Conservation (phyloP, 2,329 filamentous ascomycete genomes). For the Emericellopsis cladophorae region DNA sequence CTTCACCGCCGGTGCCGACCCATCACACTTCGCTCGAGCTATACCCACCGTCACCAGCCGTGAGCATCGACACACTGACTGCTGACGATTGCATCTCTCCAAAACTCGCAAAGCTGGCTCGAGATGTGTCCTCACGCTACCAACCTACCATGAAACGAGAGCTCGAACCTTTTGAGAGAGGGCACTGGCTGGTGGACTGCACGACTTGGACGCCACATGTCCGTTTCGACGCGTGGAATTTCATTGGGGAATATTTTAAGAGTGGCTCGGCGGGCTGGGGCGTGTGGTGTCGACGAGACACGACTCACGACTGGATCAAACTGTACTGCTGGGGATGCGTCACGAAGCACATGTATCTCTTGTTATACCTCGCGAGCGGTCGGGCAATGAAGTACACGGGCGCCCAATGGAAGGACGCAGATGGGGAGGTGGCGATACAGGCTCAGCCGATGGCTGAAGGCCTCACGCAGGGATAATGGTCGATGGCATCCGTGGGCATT, state of each 20-base stretch:
- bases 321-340: conserved; percentile 72
- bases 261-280: conserved; percentile 54
- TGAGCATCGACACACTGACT: conserved; percentile 30
- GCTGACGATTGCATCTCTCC: conserved; percentile 41
- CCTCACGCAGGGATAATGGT: too few species aligned
- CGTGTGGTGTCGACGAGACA: conserved; percentile 40
- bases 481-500: too few species aligned
- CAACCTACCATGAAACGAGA: conserved; percentile 23
- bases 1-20: conserved; percentile 4
- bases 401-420: conserved; percentile 54
- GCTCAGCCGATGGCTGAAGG: conserved; percentile 13
- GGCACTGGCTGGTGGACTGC: conserved; percentile 62
- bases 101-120: conserved; percentile 35
- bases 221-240: conserved; percentile 46
- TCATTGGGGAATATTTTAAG: conserved; percentile 45
- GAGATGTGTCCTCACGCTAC: conserved; percentile 40
- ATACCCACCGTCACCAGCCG: conserved; percentile 37
- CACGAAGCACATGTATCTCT: conserved; percentile 58
- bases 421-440: conserved; percentile 37
- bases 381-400: conserved; percentile 45
- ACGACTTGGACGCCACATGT: conserved; percentile 34
- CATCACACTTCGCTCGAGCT: conserved; percentile 31
- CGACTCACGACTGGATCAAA: conserved; percentile 33
- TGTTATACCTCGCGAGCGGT: conserved; percentile 61
- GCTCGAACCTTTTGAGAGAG: conserved; percentile 51